Conservation (phyloP, 768 basidiomycete genomes). For the Pluteus cervinus region DNA sequence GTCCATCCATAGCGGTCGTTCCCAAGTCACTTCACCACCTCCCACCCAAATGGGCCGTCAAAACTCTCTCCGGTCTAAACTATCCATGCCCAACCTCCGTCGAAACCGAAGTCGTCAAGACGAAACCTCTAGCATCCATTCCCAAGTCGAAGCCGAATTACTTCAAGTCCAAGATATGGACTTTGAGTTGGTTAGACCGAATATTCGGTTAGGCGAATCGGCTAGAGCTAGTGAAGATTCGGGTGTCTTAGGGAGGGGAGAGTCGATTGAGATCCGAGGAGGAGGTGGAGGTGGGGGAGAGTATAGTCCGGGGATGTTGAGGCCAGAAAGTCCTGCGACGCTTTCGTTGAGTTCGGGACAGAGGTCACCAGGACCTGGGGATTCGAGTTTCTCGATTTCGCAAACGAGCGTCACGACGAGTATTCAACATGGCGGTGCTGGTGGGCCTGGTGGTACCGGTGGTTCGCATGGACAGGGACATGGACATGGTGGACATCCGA, state of each 20-base stretch:
- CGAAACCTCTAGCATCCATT: conserved; percentile 20
- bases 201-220: conserved; percentile 32
- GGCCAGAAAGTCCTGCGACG: conserved; percentile 36
- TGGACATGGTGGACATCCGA: conserved; percentile 6
- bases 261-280: conserved; percentile 24
- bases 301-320: conserved; percentile 15
- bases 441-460: too few relatives aligned
- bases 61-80: conserved; percentile 48
- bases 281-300: not conserved
- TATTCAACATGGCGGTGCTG: too few relatives aligned
- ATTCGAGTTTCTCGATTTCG: conserved; percentile 4
- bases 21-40: conserved; percentile 32
- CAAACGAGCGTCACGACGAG: too few relatives aligned
- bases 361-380: conserved; percentile 11
- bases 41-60: conserved; percentile 30
- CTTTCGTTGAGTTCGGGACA: conserved; percentile 5
- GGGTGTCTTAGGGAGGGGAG: conserved; percentile 26
- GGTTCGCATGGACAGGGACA: too few relatives aligned
- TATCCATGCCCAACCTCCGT: conserved; percentile 64
- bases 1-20: conserved; percentile 29
- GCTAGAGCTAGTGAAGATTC: conserved; percentile 54
- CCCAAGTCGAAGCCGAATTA: conserved; percentile 37
- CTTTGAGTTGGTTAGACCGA: conserved; percentile 71
- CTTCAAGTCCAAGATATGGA: conserved; percentile 79
- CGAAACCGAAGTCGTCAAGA: conserved; percentile 34